Percentiles rank a stretch among this genome's conserved stretches.
These are phyloP conservation scores for Delphinella strobiligena DNA, from an alignment of 2,329 filamentous ascomycete species.

Conservation along the genomic window DNA sequence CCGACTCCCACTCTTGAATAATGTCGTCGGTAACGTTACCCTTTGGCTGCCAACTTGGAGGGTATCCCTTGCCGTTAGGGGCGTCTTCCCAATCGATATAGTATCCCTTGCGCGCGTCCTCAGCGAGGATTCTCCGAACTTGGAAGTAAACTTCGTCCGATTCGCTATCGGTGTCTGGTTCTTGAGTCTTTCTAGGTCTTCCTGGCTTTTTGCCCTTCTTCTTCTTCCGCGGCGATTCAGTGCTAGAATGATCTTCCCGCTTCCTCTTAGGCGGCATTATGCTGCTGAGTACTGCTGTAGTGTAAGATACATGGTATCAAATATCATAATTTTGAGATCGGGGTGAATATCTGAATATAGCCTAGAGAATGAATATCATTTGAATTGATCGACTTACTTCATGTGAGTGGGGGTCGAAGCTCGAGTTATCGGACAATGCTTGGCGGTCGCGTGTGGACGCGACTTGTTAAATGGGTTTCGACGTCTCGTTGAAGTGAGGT, in stretches of 20 bases:
- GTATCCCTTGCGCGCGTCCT: constrained; percentile 29
- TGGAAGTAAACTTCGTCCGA: constrained; percentile 11
- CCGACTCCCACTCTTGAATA: constrained; percentile 20
- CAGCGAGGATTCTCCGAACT: constrained; percentile 20
- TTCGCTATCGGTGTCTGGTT: neutral
- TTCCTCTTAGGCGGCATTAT: constrained; percentile 9
- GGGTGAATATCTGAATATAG: too few species aligned
- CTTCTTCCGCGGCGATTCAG: constrained; percentile 1
- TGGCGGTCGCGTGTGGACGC: too few species aligned
- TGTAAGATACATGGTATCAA: constrained; percentile 3
- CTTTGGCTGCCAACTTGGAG: constrained; percentile 40
- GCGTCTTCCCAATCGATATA: constrained; percentile 45
- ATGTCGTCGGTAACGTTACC: constrained; percentile 22
- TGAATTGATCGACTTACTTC: too few species aligned
- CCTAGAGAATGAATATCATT: too few species aligned
- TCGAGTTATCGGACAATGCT: too few species aligned
- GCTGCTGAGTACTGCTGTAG: neutral
- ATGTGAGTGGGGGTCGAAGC: too few species aligned
- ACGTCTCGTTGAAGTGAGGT: too few species aligned
- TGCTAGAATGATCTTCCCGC: neutral
- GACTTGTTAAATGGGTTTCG: too few species aligned
- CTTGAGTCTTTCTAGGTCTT: constrained; percentile 12
- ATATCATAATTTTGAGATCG: neutral
- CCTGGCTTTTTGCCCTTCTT: constrained; percentile 16
- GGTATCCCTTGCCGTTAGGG: constrained; percentile 35